These are phyloP conservation scores for Hanseniaspora nectarophila DNA, from an alignment of 805 yeast genomes.

Conservation along the genomic window DNA sequence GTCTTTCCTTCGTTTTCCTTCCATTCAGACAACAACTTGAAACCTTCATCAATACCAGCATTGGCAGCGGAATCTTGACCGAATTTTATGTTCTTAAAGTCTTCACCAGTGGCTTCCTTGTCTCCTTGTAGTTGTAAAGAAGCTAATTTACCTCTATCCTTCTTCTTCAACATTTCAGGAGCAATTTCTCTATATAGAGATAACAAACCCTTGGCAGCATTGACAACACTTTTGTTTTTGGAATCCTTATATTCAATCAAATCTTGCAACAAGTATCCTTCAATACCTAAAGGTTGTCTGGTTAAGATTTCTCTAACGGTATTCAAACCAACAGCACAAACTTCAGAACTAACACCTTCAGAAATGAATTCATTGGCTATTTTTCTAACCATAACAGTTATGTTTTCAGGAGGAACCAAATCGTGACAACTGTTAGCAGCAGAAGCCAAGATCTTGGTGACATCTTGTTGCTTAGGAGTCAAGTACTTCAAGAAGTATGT, in stretches of 20 bases:
- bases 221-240: conserved; percentile 82
- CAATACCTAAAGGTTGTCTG: conserved; percentile 91
- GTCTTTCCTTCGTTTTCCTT: conserved; percentile 38
- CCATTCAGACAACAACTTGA: conserved; percentile 85
- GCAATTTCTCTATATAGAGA: conserved; percentile 85
- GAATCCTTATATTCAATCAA: conserved; percentile 83
- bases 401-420: conserved; percentile 88
- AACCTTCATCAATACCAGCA: conserved; percentile 73
- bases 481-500: conserved; percentile 78
- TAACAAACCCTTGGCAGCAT: conserved; percentile 84
- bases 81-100: conserved; percentile 37
- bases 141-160: conserved; percentile 89
- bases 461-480: conserved; percentile 88
- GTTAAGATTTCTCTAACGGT: conserved; percentile 86
- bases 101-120: conserved; percentile 40
- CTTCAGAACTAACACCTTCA: conserved; percentile 97
- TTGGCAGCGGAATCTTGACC: conserved; percentile 55
- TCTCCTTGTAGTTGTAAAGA: conserved; percentile 64
- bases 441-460: conserved; percentile 93
- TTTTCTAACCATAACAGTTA: conserved; percentile 69
- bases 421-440: conserved; percentile 95
- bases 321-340: conserved; percentile 94
- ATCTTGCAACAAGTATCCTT: conserved; percentile 76
- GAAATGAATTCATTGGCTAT: conserved; percentile 95
- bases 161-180: conserved; percentile 82